These are phyloP conservation scores for Colletotrichum orchidophilum DNA, from an alignment of 2,329 filamentous ascomycete species.

Conservation along the genomic window DNA sequence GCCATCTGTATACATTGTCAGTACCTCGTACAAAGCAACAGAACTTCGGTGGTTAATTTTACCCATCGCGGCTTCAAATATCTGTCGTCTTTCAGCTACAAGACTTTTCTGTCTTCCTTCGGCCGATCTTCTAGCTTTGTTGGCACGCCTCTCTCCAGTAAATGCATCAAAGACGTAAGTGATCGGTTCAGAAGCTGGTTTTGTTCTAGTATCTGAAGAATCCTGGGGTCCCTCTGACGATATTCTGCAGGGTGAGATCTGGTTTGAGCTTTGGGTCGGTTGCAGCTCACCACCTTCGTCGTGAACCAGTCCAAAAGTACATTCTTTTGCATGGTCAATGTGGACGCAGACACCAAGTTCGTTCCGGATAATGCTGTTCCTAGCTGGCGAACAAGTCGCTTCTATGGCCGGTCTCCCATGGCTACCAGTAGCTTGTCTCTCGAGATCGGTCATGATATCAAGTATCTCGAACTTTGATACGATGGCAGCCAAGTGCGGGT, in stretches of 20 bases:
- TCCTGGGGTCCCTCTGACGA: background rate
- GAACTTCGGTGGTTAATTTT: background rate
- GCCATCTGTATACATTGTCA: background rate
- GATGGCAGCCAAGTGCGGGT: slow-evolving; percentile 4
- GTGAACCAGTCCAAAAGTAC: background rate
- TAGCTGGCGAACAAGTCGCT: background rate
- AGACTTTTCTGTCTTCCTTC: background rate
- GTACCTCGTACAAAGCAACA: background rate
- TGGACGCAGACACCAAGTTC: background rate
- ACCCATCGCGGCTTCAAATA: background rate
- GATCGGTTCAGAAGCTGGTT: background rate
- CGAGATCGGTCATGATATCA: background rate
- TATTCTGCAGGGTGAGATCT: background rate
- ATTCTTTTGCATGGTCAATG: background rate
- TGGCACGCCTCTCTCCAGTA: background rate
- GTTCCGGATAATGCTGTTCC: background rate
- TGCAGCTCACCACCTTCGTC: no score
- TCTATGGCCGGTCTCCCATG: background rate
- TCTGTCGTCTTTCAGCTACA: slow-evolving; percentile 5
- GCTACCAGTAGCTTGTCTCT: background rate
- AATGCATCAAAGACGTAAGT: background rate
- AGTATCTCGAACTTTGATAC: slow-evolving; percentile 26
- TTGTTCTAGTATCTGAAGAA: background rate
- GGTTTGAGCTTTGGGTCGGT: background rate
- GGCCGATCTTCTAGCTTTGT: background rate